Percentiles rank a stretch among this genome's conserved stretches.
phyloP scores from a whole-genome alignment of 176 grass and related monocot species.

The Rhynchospora breviuscula region DNA sequence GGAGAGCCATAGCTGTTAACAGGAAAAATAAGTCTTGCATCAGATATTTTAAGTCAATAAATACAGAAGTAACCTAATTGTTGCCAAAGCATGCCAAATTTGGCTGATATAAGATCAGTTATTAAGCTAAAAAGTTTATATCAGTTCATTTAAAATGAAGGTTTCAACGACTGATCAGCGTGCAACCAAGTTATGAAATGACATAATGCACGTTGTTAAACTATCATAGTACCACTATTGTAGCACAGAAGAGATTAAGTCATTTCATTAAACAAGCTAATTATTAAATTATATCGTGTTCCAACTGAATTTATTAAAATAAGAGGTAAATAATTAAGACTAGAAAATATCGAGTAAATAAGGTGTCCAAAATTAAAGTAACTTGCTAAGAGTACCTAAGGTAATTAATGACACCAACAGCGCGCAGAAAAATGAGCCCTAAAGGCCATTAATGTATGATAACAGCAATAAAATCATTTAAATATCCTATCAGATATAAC shows the following conservation, averaged over 20 bases:
- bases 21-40: background rate
- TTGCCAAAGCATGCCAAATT: background rate
- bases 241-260: background rate
- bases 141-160: background rate
- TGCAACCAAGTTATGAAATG: background rate
- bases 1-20: conserved; percentile 56
- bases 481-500: background rate
- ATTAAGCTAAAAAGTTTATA: background rate
- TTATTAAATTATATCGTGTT: background rate
- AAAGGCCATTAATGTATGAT: background rate
- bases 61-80: background rate
- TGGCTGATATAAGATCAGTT: background rate
- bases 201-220: background rate
- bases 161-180: background rate
- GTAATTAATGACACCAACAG: background rate
- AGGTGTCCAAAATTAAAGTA: background rate
- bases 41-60: background rate
- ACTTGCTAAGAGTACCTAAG: background rate
- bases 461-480: background rate
- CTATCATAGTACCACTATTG: too few species aligned
- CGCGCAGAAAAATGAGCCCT: background rate
- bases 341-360: background rate
- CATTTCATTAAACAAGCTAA: background rate
- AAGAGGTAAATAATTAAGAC: background rate
- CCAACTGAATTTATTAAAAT: background rate